A percentile compares a stretch with the other conserved stretches of the same genome.
Evolutionary conservation across 169 alveolate species (phyloP).

Genomic region (Cryptosporidium ubiquitum): DNA sequence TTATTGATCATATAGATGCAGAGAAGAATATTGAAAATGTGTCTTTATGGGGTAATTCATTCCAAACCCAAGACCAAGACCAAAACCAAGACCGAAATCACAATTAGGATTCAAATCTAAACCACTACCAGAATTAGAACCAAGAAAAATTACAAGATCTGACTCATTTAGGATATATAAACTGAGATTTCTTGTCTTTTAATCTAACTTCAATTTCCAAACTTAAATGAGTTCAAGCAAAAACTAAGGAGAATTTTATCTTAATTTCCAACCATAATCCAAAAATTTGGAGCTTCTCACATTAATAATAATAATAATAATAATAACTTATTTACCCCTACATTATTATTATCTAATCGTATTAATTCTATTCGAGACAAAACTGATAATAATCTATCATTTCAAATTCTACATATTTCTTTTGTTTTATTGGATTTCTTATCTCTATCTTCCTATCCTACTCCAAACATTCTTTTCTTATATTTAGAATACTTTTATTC

Average conservation of each 20-base stretch:
- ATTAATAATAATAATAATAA: too few species aligned
- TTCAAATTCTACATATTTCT: too few species aligned
- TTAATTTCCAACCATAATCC: not conserved
- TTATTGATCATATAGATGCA: constrained; percentile 9
- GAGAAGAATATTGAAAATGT: not conserved
- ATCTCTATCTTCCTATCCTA: not conserved
- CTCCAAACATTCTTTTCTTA: not conserved
- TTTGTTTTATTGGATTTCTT: too few species aligned
- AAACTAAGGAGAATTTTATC: too few species aligned
- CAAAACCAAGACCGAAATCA: not conserved
- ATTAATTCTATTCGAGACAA: not conserved
- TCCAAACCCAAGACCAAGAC: not conserved
- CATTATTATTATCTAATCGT: not conserved
- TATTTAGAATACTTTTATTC: too few species aligned
- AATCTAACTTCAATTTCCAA: not conserved
- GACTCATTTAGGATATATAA: not conserved
- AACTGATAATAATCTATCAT: not conserved
- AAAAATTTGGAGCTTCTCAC: too few species aligned
- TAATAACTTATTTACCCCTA: too few species aligned
- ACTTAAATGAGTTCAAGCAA: not conserved
- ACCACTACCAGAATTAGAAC: not conserved
- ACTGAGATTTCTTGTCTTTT: too few species aligned
- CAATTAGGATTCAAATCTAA: too few species aligned
- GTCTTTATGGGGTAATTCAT: constrained; percentile 37
- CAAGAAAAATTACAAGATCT: too few species aligned